Percentiles rank a stretch among this genome's conserved stretches.
These are phyloP conservation scores for Diddensiella santjacobensis DNA, from an alignment of 805 yeast genomes.

Conservation along the genomic window DNA sequence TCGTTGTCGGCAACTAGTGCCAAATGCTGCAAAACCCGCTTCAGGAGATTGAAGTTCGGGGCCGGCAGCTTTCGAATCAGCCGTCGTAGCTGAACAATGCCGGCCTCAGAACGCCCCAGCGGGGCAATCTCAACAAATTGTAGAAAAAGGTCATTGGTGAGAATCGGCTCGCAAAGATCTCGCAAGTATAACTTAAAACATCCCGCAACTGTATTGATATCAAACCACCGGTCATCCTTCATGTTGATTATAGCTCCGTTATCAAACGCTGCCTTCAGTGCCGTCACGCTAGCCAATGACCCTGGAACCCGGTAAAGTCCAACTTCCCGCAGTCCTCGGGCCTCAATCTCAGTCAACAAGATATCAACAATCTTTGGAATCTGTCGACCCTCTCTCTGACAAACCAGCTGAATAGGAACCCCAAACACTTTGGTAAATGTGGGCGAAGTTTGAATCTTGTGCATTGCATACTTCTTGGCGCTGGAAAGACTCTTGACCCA, in stretches of 20 bases:
- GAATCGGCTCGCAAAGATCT: conserved; percentile 80
- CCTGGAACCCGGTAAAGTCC: conserved; percentile 82
- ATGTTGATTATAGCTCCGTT: conserved; percentile 44
- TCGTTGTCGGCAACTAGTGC: conserved; percentile 62
- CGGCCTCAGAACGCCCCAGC: conserved; percentile 23
- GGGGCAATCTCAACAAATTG: conserved; percentile 41
- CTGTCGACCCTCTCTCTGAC: conserved; percentile 60
- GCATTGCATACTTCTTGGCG: conserved; percentile 27
- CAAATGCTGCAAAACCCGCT: conserved; percentile 66
- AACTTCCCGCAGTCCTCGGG: conserved; percentile 83
- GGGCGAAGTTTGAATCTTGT: conserved; percentile 16
- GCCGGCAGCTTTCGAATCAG: conserved; percentile 51
- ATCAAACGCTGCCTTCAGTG: conserved; percentile 51
- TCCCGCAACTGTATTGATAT: conserved; percentile 82
- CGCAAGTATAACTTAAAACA: conserved; percentile 79
- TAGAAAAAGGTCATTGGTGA: conserved; percentile 63
- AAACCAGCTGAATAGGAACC: conserved; percentile 72
- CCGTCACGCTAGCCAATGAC: conserved; percentile 54
- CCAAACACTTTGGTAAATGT: conserved; percentile 65
- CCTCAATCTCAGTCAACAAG: conserved; percentile 71
- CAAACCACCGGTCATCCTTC: conserved; percentile 61
- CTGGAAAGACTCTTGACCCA: conserved; percentile 52
- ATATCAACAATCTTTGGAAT: conserved; percentile 66
- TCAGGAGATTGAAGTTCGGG: conserved; percentile 64
- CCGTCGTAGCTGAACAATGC: conserved; percentile 25